phyloP scores from a whole-genome alignment of 805 yeast species.

The Barnettozyma pratensis region DNA sequence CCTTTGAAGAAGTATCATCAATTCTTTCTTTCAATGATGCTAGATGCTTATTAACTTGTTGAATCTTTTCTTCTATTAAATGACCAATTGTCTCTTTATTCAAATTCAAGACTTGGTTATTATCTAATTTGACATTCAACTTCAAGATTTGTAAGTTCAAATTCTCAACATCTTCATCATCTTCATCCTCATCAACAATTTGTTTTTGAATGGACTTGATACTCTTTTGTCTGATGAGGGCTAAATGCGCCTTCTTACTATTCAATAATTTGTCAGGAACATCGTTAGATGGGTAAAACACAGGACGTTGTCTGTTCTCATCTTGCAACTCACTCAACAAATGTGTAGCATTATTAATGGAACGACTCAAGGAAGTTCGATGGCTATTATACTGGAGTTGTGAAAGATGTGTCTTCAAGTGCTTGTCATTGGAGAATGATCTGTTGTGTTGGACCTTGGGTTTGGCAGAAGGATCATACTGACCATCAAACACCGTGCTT shows the following conservation, averaged over 20 bases:
- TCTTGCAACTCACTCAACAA: constrained; percentile 44
- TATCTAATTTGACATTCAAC: constrained; percentile 51
- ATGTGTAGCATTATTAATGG: constrained; percentile 49
- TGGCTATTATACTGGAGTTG: constrained; percentile 77
- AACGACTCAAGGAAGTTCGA: constrained; percentile 56
- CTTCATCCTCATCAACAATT: constrained; percentile 15
- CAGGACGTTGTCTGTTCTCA: constrained; percentile 58
- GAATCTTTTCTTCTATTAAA: constrained; percentile 62
- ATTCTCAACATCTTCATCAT: constrained; percentile 20
- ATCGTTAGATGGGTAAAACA: constrained; percentile 51
- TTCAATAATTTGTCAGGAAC: constrained; percentile 31
- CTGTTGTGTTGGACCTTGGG: constrained; percentile 13
- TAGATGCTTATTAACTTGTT: constrained; percentile 63
- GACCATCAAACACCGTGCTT: constrained; percentile 23
- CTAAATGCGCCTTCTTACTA: constrained; percentile 47
- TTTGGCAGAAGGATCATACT: constrained; percentile 7
- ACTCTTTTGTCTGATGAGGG: constrained; percentile 42
- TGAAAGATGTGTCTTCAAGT: constrained; percentile 52
- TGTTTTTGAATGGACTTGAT: constrained; percentile 16
- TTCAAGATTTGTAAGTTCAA: constrained; percentile 56
- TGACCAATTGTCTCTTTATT: constrained; percentile 68
- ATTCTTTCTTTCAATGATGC: constrained; percentile 72
- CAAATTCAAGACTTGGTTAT: constrained; percentile 45
- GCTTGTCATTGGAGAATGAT: constrained; percentile 26
- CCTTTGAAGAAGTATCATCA: constrained; percentile 89